Conservation (phyloP, 2,329 filamentous ascomycete species). For the Exophiala viscosa region DNA sequence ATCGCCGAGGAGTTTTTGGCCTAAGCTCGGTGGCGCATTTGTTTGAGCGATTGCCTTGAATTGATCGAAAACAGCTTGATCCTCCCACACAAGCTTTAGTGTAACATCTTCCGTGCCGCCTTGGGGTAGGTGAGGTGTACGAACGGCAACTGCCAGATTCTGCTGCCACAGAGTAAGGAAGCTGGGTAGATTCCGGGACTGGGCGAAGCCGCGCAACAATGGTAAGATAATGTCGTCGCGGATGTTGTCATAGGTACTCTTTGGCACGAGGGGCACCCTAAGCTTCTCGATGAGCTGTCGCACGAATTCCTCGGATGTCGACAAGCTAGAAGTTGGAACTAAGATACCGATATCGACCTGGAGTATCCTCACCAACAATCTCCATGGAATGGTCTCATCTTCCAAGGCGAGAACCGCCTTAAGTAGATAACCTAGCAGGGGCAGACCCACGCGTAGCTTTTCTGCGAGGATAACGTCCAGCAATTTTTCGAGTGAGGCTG, state of each 20-base stretch:
- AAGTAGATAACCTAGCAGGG: conserved; percentile 39
- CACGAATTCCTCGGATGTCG: conserved; percentile 36
- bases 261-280: conserved; percentile 12
- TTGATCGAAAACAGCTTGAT: conserved; percentile 40
- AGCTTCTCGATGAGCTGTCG: conserved; percentile 35
- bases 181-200: conserved; percentile 38
- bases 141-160: conserved; percentile 37
- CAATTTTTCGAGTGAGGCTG: conserved; percentile 36
- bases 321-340: conserved; percentile 42
- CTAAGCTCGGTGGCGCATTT: conserved; percentile 15
- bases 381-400: conserved; percentile 33
- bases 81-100: conserved; percentile 42
- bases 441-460: conserved; percentile 39
- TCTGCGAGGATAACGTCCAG: conserved; percentile 38
- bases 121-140: conserved; percentile 23
- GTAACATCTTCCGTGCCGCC: conserved; percentile 27
- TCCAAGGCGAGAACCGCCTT: conserved; percentile 40
- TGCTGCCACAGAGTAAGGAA: conserved; percentile 42
- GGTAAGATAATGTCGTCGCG: conserved; percentile 40
- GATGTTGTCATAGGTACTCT: conserved; percentile 31
- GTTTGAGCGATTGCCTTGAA: conserved; percentile 28
- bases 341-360: conserved; percentile 43
- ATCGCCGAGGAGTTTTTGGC: conserved; percentile 11
- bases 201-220: conserved; percentile 39
- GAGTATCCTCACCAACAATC: conserved; percentile 40